Base-by-base conservation (phyloP, 345 rosid species). In the Salix caprea region DNA sequence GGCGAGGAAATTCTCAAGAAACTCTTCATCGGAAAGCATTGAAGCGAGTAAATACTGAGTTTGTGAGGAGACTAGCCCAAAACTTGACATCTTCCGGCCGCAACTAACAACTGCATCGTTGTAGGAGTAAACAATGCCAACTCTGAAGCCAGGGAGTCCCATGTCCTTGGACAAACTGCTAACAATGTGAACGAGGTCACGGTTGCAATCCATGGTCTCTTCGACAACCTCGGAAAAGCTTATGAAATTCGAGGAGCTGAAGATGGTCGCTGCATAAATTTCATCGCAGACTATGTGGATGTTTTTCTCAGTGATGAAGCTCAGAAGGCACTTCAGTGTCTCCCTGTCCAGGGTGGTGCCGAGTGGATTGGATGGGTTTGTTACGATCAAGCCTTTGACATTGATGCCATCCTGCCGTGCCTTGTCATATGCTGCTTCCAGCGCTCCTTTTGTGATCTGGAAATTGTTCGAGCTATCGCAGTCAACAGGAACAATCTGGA, bases 101-200 rank as follows among this genome's bases (percentile, higher is more conserved):
- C 91, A 86, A n/a, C 68, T 60, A 21, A 88, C 92, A 4, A 93
- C 96, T 0, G 11, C 65, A 23, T 93, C 96, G 37, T 93, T 95
- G 82, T 88, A 91, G 0, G 97, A 95, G 67, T 91, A 95, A 30
- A 93, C 84, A 2, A 92, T 87, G 23, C 97, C 99, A 0, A 93
- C 97, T 68, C 94, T 80, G 15, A 95, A 86, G 34, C 97, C 99
- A 0, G 97, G 99, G 21, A 95, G 77, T 0, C 99, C 97, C 92
- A 95, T 86, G 83, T 95, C 99, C 82, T 95, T 95, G 12, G 99
- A 95, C 71, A 95, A 84, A 78, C 97, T 93, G 76, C 91, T 93
- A 3, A 90, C 82, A 32, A 93, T 82, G 84, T 95, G 99, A 71
- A 95, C 75, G 14, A 91, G 85, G 44, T 93, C 90, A 10, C 69